Evolutionary conservation across 257 asterid species (phyloP).

Genomic region (Solanum gandarillasii): DNA sequence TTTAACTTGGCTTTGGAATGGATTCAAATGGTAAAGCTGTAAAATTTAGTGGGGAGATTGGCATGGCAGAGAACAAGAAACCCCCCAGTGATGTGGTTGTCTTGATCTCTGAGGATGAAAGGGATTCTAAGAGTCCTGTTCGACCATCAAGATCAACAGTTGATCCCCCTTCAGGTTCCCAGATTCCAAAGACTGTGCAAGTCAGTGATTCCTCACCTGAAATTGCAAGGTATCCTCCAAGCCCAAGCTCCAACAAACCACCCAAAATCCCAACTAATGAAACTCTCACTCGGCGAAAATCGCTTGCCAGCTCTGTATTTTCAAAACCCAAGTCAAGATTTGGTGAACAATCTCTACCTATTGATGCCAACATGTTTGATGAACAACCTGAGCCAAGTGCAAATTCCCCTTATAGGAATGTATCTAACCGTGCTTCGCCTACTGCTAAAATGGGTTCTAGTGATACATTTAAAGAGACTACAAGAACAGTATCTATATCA

Average conservation of each 20-base stretch:
- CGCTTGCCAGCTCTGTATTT: constrained; percentile 34
- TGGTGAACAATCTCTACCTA: constrained; percentile 52
- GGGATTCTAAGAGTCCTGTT: constrained; percentile 8
- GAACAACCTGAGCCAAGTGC: constrained; percentile 17
- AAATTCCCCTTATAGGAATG: not conserved
- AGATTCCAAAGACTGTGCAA: constrained; percentile 11
- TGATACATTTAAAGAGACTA: constrained; percentile 26
- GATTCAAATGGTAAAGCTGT: constrained; percentile 21
- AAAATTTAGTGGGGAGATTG: constrained; percentile 28
- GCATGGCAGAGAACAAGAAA: constrained; percentile 49
- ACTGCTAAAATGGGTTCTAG: constrained; percentile 11
- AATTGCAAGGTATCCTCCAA: constrained; percentile 25
- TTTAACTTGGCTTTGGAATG: constrained; percentile 9
- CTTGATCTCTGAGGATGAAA: constrained; percentile 35
- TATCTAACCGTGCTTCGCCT: constrained; percentile 44
- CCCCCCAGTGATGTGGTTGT: constrained; percentile 32
- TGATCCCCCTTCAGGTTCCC: constrained; percentile 27
- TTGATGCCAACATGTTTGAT: constrained; percentile 26
- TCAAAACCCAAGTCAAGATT: constrained; percentile 83
- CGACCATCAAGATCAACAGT: not conserved
- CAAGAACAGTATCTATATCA: constrained; percentile 15
- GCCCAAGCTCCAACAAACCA: constrained; percentile 55
- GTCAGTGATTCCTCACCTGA: constrained; percentile 50
- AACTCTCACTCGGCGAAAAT: constrained; percentile 40
- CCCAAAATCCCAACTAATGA: constrained; percentile 50